Evolutionary conservation across 2,329 filamentous ascomycete genomes (phyloP).

Genomic region (Cladosporium colombiae): DNA sequence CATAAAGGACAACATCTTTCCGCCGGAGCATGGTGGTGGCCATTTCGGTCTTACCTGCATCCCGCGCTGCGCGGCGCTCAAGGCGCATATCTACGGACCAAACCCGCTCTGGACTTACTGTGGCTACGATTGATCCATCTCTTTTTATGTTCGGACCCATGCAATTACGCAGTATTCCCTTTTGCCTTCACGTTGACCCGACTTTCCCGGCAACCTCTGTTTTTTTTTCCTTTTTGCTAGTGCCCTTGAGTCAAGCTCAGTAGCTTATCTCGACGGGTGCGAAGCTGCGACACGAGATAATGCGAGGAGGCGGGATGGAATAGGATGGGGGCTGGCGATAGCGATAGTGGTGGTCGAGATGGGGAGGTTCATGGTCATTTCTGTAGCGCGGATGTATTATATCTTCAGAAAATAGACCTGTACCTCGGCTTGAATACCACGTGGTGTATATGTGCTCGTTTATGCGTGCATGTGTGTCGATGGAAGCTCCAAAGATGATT

Average conservation of each 20-base stretch:
- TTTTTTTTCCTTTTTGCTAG: neutral
- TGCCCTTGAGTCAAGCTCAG: neutral
- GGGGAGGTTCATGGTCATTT: neutral
- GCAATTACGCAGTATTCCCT: constrained; percentile 15
- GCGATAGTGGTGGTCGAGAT: constrained; percentile 3
- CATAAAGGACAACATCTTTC: constrained; percentile 17
- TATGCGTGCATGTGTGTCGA: neutral
- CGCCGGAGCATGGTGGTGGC: constrained; percentile 9
- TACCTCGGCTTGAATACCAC: neutral
- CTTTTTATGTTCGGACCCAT: constrained; percentile 7
- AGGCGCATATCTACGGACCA: constrained; percentile 15
- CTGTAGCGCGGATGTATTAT: constrained; percentile 16
- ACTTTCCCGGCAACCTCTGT: constrained; percentile 7
- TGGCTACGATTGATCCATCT: constrained; percentile 13
- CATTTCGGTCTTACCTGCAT: constrained; percentile 4
- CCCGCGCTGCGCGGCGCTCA: constrained; percentile 15
- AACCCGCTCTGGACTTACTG: constrained; percentile 15
- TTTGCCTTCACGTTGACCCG: constrained; percentile 6
- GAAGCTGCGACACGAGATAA: constrained; percentile 17
- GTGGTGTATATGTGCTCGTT: neutral
- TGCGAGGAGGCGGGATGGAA: constrained; percentile 6
- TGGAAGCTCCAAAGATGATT: neutral
- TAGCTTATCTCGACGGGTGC: neutral
- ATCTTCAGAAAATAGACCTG: constrained; percentile 7
- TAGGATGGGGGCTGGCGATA: neutral